A percentile compares a stretch with the other conserved stretches of the same genome.
Evolutionary conservation across 192 early-diverging fungal species (phyloP).

Genomic region (Phycomyces blakesleeanus): DNA sequence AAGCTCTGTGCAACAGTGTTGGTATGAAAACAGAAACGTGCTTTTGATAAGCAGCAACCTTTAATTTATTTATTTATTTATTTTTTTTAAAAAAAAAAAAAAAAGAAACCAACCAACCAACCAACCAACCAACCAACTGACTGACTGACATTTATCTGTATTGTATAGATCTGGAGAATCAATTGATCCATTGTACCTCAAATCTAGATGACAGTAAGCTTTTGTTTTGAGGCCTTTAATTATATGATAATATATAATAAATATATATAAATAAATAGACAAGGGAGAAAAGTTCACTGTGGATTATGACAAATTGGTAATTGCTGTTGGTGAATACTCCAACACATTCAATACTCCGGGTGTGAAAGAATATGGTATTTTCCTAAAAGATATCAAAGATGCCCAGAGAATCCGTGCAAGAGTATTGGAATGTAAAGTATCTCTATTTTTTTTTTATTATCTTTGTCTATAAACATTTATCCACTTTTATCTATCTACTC

Average conservation of each 20-base stretch:
- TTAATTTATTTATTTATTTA: neutral
- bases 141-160: neutral
- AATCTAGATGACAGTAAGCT: conserved; percentile 31
- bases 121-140: too few relatives aligned
- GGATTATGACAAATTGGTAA: conserved; percentile 78
- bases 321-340: conserved; percentile 73
- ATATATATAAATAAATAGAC: neutral
- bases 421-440: conserved; percentile 63
- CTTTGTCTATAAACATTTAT: neutral
- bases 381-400: conserved; percentile 83
- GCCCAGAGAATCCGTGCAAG: conserved; percentile 77
- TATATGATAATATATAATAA: neutral
- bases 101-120: neutral
- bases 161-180: conserved; percentile 38
- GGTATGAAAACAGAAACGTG: conserved; percentile 15
- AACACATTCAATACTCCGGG: conserved; percentile 87
- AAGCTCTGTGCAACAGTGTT: conserved; percentile 56
- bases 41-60: neutral
- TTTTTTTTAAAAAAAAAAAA: neutral
- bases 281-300: conserved; percentile 43
- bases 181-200: conserved; percentile 38
- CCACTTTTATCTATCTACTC: neutral
- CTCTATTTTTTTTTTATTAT: neutral
- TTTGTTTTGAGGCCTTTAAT: neutral
- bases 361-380: conserved; percentile 78